Evolutionary conservation across 2,329 filamentous ascomycete genomes (phyloP).

Genomic region (Aaosphaeria arxii): DNA sequence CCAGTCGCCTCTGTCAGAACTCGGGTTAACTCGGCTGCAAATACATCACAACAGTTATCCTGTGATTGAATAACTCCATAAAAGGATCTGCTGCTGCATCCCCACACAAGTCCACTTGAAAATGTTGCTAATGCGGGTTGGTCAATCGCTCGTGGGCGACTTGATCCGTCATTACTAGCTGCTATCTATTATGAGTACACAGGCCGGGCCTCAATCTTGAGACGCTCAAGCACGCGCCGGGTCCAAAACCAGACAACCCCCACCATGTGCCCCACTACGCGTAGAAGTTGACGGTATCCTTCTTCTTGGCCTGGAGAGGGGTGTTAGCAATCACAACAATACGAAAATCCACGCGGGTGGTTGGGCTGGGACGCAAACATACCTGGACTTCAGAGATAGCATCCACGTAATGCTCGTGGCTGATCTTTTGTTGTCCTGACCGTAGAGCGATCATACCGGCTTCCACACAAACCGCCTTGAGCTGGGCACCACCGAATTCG

Average conservation of each 20-base stretch:
- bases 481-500: constrained; percentile 95
- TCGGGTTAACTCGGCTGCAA: no score
- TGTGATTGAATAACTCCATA: no score
- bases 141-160: not conserved
- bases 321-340: not conserved
- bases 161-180: constrained; percentile 11
- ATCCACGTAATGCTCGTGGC: constrained; percentile 98
- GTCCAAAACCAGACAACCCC: constrained; percentile 11
- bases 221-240: constrained; percentile 11
- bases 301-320: constrained; percentile 67
- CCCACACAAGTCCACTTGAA: no score
- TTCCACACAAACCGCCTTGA: constrained; percentile 98
- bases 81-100: no score
- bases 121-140: not conserved
- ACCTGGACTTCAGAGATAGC: constrained; percentile 92
- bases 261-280: constrained; percentile 22
- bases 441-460: constrained; percentile 98
- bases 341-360: not conserved
- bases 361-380: constrained; percentile 1
- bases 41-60: no score
- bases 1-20: no score
- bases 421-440: constrained; percentile 92
- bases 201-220: no score
- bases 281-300: constrained; percentile 61
- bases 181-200: constrained; percentile 33